Conservation (phyloP, 371 early-diverging fungal genomes). For the Lichtheimia ornata region DNA sequence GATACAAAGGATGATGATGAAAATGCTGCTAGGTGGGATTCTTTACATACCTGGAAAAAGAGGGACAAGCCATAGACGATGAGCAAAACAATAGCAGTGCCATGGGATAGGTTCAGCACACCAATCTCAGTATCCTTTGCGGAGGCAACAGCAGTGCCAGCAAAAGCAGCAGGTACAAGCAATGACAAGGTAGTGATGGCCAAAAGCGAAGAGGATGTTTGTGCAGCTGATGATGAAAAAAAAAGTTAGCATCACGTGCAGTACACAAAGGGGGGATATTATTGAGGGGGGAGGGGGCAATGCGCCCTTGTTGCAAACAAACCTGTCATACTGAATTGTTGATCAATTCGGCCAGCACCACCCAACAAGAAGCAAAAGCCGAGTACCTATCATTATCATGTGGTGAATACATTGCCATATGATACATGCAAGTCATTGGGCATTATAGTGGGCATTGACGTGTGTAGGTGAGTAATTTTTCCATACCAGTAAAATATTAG, state of each 20-base stretch:
- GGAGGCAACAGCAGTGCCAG: slow-evolving; percentile 37
- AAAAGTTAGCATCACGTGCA: slow-evolving; percentile 47
- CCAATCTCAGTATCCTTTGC: slow-evolving; percentile 33
- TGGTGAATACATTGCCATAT: slow-evolving; percentile 62
- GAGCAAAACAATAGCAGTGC: slow-evolving; percentile 79
- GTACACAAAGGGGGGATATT: slow-evolving; percentile 73
- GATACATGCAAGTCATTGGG: slow-evolving; percentile 24
- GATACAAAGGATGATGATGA: neutral
- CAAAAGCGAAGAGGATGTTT: slow-evolving; percentile 78
- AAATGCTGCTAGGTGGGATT: slow-evolving; percentile 52
- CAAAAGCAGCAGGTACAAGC: slow-evolving; percentile 84
- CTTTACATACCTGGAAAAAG: slow-evolving; percentile 67
- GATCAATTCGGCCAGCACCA: slow-evolving; percentile 54
- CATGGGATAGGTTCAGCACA: slow-evolving; percentile 67
- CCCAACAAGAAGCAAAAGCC: slow-evolving; percentile 35
- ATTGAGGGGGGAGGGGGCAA: slow-evolving; percentile 28
- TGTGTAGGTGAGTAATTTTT: neutral
- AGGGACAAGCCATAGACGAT: slow-evolving; percentile 73
- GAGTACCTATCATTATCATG: slow-evolving; percentile 7
- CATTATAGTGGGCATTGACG: too few relatives aligned
- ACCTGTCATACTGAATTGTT: slow-evolving; percentile 48
- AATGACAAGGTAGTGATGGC: slow-evolving; percentile 76
- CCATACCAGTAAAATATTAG: slow-evolving; percentile 44
- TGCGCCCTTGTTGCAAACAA: neutral
- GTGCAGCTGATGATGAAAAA: slow-evolving; percentile 49